phyloP scores from a whole-genome alignment of 2,329 filamentous ascomycete species.

The Talaromyces islandicus region DNA sequence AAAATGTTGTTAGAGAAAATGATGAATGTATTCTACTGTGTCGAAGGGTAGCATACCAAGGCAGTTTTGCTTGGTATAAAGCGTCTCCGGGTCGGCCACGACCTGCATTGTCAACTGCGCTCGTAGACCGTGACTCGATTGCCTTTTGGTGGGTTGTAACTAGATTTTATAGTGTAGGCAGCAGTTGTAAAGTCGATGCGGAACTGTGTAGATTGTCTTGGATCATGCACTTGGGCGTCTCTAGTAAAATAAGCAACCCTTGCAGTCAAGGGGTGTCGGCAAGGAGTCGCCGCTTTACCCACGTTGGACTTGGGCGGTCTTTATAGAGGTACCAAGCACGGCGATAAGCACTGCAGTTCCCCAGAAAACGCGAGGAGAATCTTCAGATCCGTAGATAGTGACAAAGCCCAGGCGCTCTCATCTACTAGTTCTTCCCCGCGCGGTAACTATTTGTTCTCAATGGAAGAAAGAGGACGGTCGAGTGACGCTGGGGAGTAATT shows the following conservation, averaged over 20 bases:
- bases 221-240: neutral
- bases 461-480: neutral
- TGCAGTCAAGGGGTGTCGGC: constrained; percentile 11
- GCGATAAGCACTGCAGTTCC: neutral
- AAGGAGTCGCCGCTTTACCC: constrained; percentile 6
- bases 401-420: neutral
- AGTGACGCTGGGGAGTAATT: neutral
- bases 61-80: constrained; percentile 90
- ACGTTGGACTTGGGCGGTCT: neutral
- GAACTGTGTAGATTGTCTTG: neutral
- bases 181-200: neutral
- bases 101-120: constrained; percentile 36
- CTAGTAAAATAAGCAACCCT: constrained; percentile 1
- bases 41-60: constrained; percentile 55
- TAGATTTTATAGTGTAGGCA: neutral
- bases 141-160: neutral
- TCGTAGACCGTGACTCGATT: neutral
- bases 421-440: neutral
- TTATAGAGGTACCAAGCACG: neutral
- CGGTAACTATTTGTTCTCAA: neutral
- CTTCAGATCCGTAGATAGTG: neutral
- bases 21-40: neutral
- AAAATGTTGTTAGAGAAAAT: neutral
- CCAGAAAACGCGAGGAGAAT: neutral
- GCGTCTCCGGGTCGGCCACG: constrained; percentile 72